Percentiles rank a stretch among this genome's conserved stretches.
Conservation (phyloP, 257 asterid species). For the Solanum etuberosum region DNA sequence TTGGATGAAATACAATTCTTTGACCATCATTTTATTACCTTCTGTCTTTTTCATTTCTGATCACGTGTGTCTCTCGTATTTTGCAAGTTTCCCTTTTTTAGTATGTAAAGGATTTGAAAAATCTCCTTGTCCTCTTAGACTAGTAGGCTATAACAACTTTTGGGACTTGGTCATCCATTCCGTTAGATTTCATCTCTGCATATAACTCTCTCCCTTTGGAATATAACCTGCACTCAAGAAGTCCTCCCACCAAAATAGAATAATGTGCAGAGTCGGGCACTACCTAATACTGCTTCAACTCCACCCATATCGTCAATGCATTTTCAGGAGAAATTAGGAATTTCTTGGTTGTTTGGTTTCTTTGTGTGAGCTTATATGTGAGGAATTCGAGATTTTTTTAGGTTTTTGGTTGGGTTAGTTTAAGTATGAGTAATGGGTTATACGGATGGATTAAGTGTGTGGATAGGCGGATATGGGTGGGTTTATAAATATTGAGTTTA, state of each 20-base stretch:
- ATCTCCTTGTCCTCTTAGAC: constrained; percentile 8
- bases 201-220: constrained; percentile 50
- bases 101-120: constrained; percentile 11
- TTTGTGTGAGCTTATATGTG: no score
- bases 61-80: neutral
- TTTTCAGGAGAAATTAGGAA: no score
- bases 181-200: constrained; percentile 46
- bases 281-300: constrained; percentile 35
- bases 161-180: constrained; percentile 34
- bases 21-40: neutral
- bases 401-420: no score
- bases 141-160: constrained; percentile 36
- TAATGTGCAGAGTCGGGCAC: constrained; percentile 41
- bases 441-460: no score
- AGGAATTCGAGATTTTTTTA: no score
- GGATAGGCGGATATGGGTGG: no score
- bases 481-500: no score
- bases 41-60: neutral
- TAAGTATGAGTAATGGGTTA: no score
- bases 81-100: constrained; percentile 16
- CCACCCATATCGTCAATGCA: constrained; percentile 54
- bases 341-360: no score
- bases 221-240: constrained; percentile 39
- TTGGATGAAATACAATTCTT: neutral
- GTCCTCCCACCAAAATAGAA: constrained; percentile 44